These are phyloP conservation scores for Colletotrichum incanum DNA, from an alignment of 2,329 filamentous ascomycete genomes.

Conservation along the genomic window DNA sequence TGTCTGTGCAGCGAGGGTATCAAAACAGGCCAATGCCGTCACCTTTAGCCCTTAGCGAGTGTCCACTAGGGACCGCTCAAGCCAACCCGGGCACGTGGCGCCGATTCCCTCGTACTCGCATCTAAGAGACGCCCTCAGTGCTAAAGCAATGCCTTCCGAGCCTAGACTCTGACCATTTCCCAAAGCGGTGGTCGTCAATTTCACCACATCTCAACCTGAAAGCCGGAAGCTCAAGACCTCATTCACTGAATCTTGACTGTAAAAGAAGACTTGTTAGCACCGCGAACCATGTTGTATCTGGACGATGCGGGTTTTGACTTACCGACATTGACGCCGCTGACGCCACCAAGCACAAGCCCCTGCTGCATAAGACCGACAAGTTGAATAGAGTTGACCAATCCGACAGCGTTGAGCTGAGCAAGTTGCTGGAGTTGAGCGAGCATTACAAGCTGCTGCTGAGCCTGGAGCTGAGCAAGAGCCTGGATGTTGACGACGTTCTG, in stretches of 20 bases:
- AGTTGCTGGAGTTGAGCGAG: conserved; percentile 49
- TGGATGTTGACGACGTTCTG: conserved; percentile 48
- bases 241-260: not conserved
- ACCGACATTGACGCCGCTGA: conserved; percentile 47
- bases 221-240: not conserved
- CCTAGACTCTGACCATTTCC: not conserved
- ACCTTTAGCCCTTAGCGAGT: not conserved
- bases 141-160: not conserved
- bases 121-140: not conserved
- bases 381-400: conserved; percentile 46
- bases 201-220: not conserved
- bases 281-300: not conserved
- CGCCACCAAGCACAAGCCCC: conserved; percentile 43
- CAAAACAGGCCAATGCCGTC: not conserved
- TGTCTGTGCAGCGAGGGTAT: not conserved
- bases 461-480: conserved; percentile 48
- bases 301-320: conserved; percentile 49
- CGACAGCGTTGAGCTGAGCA: conserved; percentile 47
- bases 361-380: conserved; percentile 47
- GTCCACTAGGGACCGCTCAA: not conserved
- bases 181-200: too few species aligned
- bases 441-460: conserved; percentile 49
- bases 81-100: not conserved
- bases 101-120: conserved; percentile 5
- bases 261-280: not conserved